Base-by-base conservation (phyloP, 2,329 filamentous ascomycete genomes). In the Talaromyces sp. region DNA sequence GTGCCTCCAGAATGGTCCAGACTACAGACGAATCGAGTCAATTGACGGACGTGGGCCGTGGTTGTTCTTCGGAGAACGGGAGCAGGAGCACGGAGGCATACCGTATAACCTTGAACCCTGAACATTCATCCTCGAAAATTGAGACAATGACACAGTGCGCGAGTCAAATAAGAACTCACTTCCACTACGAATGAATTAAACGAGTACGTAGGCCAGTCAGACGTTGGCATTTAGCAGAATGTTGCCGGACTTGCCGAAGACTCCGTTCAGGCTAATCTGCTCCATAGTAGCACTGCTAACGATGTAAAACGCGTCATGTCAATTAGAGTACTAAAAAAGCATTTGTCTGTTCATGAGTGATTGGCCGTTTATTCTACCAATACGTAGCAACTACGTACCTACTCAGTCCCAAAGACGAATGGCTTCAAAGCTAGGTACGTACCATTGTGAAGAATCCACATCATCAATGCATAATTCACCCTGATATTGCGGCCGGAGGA, bases 241-340 rank as follows among this genome's bases (percentile, higher is more conserved):
- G 15, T 34, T 53, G 31, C 59, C 59, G 59, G 45, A 8, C 47
- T 61, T 61, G 45, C 59, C 59, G 59, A 61, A n/a, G 11, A 47
- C 58, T 27, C 43, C 45, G 31, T 51, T 17, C 40, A 49, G 58
- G 59, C 59, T 51, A 51, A 61, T 61, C 47, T 27, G 53, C 59
- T 53, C 59, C 59, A 53, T 61, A 53, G 59, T 61, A 53, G 59
- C 45, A 61, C 45, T 61, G 25, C 59, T 61, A 61, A 36, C 47
- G 22, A 51, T 27, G 17, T 54, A 54, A 31, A 31, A 54, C 51
- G 51, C 29, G 27, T 54, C 51, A 54, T 54, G 36, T 54, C 51
- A 31, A 13, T 13, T 54, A 11, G 27, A 17, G 49, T 34, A 19
- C 3, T 10, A 31, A 10, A 54, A 17, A 19, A 19, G 43, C 4